phyloP scores from a whole-genome alignment of 2,329 filamentous ascomycete species.

The Cercospora berteroae region DNA sequence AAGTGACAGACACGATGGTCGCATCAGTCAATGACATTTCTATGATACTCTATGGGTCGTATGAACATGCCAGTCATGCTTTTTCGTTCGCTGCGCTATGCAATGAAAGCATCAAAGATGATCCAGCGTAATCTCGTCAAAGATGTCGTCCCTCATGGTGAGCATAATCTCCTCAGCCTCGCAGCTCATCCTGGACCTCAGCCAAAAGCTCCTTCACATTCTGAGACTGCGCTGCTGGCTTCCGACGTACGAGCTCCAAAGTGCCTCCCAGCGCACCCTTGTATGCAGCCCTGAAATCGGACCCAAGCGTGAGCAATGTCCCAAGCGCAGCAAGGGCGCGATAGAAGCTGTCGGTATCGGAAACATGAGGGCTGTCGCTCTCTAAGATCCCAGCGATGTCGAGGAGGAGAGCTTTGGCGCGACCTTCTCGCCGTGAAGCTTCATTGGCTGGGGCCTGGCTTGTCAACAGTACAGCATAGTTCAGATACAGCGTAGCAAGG shows the following conservation, averaged over 20 bases:
- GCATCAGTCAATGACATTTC: neutral
- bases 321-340: slow-evolving; percentile 79
- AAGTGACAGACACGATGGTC: neutral
- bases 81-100: neutral
- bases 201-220: slow-evolving; percentile 59
- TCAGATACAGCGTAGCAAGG: slow-evolving; percentile 76
- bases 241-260: slow-evolving; percentile 48
- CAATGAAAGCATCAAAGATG: neutral
- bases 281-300: slow-evolving; percentile 58
- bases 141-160: neutral
- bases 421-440: slow-evolving; percentile 32
- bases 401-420: slow-evolving; percentile 35
- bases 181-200: slow-evolving; percentile 57
- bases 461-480: slow-evolving; percentile 73
- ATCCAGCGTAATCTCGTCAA: neutral
- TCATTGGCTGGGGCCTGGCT: slow-evolving; percentile 31
- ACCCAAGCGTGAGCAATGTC: slow-evolving; percentile 66
- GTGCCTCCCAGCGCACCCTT: slow-evolving; percentile 56
- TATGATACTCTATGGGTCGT: neutral
- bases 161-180: neutral
- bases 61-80: neutral
- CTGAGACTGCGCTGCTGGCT: slow-evolving; percentile 57
- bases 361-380: slow-evolving; percentile 49
- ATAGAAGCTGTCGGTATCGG: slow-evolving; percentile 80
- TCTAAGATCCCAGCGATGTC: slow-evolving; percentile 36